These are phyloP conservation scores for Pseudoneurospora amorphoporcata DNA, from an alignment of 495 filamentous ascomycete species.

Conservation along the genomic window DNA sequence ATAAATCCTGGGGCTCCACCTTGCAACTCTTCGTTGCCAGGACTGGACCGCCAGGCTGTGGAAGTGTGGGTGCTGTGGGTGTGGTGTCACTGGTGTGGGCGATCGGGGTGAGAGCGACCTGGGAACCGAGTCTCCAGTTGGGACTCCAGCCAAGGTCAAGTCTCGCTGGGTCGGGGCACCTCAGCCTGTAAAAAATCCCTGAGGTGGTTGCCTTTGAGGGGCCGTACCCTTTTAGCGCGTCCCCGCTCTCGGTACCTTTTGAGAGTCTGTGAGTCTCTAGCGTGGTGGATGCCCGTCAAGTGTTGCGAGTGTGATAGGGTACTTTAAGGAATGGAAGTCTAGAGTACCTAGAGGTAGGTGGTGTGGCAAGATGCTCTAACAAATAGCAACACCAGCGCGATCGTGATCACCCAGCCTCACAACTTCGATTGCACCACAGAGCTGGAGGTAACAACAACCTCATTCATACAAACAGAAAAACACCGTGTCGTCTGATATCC, in stretches of 20 bases:
- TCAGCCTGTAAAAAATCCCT: not conserved
- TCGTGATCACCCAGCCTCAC: not conserved
- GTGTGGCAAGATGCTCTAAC: not conserved
- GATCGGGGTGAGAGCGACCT: not conserved
- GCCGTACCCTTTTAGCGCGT: not conserved
- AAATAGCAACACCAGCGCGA: not conserved
- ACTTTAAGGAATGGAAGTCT: not conserved
- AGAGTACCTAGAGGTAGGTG: not conserved
- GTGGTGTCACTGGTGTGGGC: no score
- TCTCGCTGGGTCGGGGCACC: not conserved
- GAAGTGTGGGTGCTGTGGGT: not conserved
- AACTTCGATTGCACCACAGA: not conserved
- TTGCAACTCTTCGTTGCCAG: conserved; percentile 2
- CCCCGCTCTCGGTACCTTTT: not conserved
- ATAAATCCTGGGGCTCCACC: conserved; percentile 23
- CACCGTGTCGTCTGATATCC: not conserved
- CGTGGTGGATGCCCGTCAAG: not conserved
- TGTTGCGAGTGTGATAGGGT: not conserved
- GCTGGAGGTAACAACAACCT: not conserved
- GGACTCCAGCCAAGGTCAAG: not conserved
- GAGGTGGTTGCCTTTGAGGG: not conserved
- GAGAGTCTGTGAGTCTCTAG: not conserved
- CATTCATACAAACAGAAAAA: not conserved
- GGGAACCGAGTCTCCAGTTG: not conserved
- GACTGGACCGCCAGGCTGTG: not conserved